Evolutionary conservation across 83 land plant species (phyloP), one percentile per base, ranked within the genome.

Genomic region (Thuja plicata): DNA sequence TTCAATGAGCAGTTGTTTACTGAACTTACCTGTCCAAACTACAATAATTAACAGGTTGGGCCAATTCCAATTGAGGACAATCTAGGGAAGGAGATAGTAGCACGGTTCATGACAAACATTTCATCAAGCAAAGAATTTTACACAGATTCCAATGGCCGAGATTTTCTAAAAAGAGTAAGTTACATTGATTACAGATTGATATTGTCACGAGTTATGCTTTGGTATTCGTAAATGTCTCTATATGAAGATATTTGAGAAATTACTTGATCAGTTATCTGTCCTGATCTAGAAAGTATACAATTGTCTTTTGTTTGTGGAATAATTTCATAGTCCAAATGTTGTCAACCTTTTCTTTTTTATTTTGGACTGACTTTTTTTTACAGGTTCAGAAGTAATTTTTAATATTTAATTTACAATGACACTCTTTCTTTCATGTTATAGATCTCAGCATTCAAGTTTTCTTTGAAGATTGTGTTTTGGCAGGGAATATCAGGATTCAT

Each of bases 61-160:
- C 99, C 99, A 40, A 94, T 98, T 86, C 99, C 99, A 46, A 83
- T 94, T 89, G 93, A 95, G 85, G 99, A 97, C 92, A 95, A 92
- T 87, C 74, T 91, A 88, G 99, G 99, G 34, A 98, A 96, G 92
- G 99, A 98, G 90, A 84, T 98, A 50, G 94, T 93, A 2, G 93
- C 96, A 38, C 93, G 93, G 40, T 88, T 98, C 41, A 90, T 89
- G n/a, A 95, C 98, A 57, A 86, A 46, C 15, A 90, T 98, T 89
- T 81, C 80, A 73, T 96, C 92, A 40, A 91, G 95, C 43, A 91
- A 89, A 88, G 93, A 90, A 77, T 94, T 94, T 48, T 94, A 91
- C 85, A 94, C 96, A 35, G 96, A 94, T 89, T 94, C 96, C 35
- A 94, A 93, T 87, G 96, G 96, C 17, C 94, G 96, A 21, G 96